Percentiles rank a stretch among this genome's conserved stretches.
Evolutionary conservation across 805 yeast genomes (phyloP).

Genomic region (Ogataea methanolica): DNA sequence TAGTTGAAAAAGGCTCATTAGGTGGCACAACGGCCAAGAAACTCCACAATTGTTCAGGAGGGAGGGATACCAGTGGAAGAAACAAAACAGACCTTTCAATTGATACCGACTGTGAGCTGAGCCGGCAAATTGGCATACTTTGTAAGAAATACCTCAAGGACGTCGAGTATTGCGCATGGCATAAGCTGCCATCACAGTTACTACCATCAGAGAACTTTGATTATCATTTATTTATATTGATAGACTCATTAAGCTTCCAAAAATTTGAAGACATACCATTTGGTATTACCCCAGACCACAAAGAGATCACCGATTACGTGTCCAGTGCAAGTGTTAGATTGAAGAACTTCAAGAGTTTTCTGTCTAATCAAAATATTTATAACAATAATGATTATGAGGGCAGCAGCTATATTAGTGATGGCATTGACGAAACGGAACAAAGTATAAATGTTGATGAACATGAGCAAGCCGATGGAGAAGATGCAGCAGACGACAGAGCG

Average conservation of each 20-base stretch:
- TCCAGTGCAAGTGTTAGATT: not conserved
- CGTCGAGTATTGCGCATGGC: not conserved
- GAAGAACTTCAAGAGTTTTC: not conserved
- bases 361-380: not conserved
- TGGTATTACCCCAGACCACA: not conserved
- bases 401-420: no score
- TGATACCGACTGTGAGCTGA: not conserved
- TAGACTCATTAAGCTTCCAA: slow-evolving; percentile 1
- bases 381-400: no score
- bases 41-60: not conserved
- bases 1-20: not conserved
- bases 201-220: not conserved
- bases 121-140: not conserved
- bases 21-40: no score
- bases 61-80: not conserved
- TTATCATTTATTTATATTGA: not conserved
- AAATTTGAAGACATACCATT: not conserved
- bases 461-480: no score
- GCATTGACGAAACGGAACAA: no score
- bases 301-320: not conserved
- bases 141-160: not conserved
- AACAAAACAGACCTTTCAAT: not conserved
- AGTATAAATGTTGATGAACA: no score
- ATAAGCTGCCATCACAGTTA: not conserved
- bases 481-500: not conserved